Evolutionary conservation across 164 flowering plant genomes (phyloP).

Genomic region (Stephania cephalantha): DNA sequence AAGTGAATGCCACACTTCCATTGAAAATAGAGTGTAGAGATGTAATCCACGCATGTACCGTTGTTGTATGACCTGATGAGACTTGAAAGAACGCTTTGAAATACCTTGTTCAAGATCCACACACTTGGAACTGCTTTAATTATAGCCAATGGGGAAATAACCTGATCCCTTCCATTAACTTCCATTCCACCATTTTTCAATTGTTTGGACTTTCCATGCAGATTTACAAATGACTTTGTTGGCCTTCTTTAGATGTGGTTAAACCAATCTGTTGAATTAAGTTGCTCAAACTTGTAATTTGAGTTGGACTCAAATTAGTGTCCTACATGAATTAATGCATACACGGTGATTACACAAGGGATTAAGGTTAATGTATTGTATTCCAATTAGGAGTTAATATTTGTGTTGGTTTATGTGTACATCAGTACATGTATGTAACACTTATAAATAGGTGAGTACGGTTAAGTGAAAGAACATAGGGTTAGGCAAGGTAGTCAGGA

Average conservation of each 20-base stretch:
- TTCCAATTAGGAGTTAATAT: too few species aligned
- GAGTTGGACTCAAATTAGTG: too few species aligned
- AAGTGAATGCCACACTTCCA: background rate
- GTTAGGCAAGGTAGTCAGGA: too few species aligned
- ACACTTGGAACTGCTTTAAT: background rate
- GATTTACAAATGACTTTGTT: background rate
- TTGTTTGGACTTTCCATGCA: background rate
- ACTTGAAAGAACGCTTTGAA: background rate
- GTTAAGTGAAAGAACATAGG: too few species aligned
- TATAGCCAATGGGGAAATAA: background rate
- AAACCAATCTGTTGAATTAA: background rate
- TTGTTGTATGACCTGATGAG: background rate
- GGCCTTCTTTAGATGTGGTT: background rate
- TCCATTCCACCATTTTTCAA: background rate
- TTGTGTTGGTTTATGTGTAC: too few species aligned
- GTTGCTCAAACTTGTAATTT: too few species aligned
- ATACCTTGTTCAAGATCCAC: background rate
- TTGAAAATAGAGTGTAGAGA: background rate
- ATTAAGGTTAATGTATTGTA: too few species aligned
- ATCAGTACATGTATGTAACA: too few species aligned
- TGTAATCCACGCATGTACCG: background rate
- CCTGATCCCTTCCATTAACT: background rate
- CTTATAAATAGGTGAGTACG: too few species aligned
- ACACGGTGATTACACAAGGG: too few species aligned
- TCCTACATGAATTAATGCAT: too few species aligned